A percentile compares a stretch with the other conserved stretches of the same genome.
Evolutionary conservation across 2,329 filamentous ascomycete genomes (phyloP).

Genomic region (Knufia petricola): DNA sequence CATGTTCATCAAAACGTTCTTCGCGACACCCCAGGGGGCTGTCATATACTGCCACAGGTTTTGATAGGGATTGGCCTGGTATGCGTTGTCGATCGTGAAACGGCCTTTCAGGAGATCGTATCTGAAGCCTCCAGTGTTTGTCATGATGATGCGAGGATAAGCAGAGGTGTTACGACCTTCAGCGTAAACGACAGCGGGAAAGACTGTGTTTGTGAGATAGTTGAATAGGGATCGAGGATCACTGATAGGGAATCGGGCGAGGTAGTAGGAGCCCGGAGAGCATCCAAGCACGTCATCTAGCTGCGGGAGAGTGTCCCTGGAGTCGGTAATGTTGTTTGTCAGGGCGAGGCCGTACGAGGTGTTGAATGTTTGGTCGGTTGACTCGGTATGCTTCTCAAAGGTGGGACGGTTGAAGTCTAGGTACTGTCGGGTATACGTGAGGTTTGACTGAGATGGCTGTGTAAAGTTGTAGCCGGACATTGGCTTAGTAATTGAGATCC

Average conservation of each 20-base stretch:
- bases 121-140: constrained; percentile 52
- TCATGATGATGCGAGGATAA: constrained; percentile 47
- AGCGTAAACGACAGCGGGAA: constrained; percentile 45
- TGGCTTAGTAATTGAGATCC: constrained; percentile 13
- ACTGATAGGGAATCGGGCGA: constrained; percentile 46
- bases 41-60: constrained; percentile 27
- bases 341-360: constrained; percentile 39
- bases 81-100: constrained; percentile 42
- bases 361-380: constrained; percentile 41
- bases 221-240: constrained; percentile 47
- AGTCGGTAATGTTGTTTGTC: constrained; percentile 41
- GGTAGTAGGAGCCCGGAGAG: constrained; percentile 50
- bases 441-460: constrained; percentile 24
- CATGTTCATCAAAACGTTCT: constrained; percentile 24
- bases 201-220: constrained; percentile 40
- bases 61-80: constrained; percentile 24
- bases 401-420: constrained; percentile 60
- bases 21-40: constrained; percentile 26
- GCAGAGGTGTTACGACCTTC: constrained; percentile 34
- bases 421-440: constrained; percentile 49
- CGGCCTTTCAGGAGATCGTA: constrained; percentile 55
- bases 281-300: constrained; percentile 51
- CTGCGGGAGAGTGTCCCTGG: constrained; percentile 43
- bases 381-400: constrained; percentile 54
- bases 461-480: constrained; percentile 25